Conservation (phyloP, 2,329 filamentous ascomycete genomes). For the Monilinia fructicola region DNA sequence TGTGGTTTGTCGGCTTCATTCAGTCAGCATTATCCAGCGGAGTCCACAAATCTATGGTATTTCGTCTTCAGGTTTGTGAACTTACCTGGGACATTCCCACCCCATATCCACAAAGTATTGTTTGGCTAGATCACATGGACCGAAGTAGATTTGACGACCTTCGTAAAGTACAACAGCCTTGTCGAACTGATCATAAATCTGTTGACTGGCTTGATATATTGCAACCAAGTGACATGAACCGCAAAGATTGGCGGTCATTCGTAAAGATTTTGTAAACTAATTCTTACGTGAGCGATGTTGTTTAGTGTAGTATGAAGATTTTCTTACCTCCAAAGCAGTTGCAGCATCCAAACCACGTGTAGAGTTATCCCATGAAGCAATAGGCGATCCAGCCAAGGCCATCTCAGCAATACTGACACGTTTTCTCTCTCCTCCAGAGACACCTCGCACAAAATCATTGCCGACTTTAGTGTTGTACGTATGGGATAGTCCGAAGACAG, state of each 20-base stretch:
- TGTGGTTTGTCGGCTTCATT: slow-evolving; percentile 45
- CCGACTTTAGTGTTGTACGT: slow-evolving; percentile 73
- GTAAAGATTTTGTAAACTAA: slow-evolving; percentile 66
- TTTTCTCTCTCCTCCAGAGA: slow-evolving; percentile 72
- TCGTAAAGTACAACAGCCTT: slow-evolving; percentile 67
- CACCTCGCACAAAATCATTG: slow-evolving; percentile 68
- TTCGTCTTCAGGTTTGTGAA: neutral
- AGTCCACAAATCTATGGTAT: neutral
- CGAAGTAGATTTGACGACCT: slow-evolving; percentile 74
- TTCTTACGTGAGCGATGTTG: neutral
- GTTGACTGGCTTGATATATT: slow-evolving; percentile 71
- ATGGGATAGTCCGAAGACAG: slow-evolving; percentile 67
- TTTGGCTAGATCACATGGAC: slow-evolving; percentile 61
- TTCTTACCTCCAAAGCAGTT: slow-evolving; percentile 56
- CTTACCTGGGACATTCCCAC: slow-evolving; percentile 60
- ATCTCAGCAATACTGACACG: slow-evolving; percentile 82
- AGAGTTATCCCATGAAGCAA: slow-evolving; percentile 39
- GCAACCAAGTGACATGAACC: slow-evolving; percentile 65
- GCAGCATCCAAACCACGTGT: slow-evolving; percentile 73
- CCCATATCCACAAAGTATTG: slow-evolving; percentile 69
- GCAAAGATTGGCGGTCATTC: slow-evolving; percentile 63
- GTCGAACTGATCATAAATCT: slow-evolving; percentile 69
- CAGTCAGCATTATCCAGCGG: neutral
- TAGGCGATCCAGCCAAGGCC: slow-evolving; percentile 55
- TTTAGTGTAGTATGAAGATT: neutral